Conservation (phyloP, 2,329 filamentous ascomycete species). For the Nemania abortiva region DNA sequence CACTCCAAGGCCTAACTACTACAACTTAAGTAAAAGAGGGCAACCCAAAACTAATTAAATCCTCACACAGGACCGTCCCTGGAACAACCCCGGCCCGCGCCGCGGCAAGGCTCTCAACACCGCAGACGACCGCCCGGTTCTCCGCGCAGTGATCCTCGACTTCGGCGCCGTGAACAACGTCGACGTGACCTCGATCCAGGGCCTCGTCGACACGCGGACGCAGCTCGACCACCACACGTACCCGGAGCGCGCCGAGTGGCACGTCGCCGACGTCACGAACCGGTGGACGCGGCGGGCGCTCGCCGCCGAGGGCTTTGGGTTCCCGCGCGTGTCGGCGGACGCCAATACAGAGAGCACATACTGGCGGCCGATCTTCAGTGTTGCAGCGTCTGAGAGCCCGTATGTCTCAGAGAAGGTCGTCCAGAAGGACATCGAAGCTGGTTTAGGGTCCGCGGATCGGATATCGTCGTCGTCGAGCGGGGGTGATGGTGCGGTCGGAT, state of each 20-base stretch:
- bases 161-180: slow-evolving; percentile 67
- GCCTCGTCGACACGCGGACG: slow-evolving; percentile 66
- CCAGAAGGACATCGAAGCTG: slow-evolving; percentile 35
- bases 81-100: slow-evolving; percentile 55
- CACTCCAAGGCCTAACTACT: too few species aligned
- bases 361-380: slow-evolving; percentile 47
- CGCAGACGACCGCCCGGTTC: slow-evolving; percentile 51
- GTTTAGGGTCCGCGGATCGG: slow-evolving; percentile 12
- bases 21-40: too few species aligned
- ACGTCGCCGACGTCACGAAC: slow-evolving; percentile 65
- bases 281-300: slow-evolving; percentile 69
- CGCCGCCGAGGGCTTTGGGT: slow-evolving; percentile 66
- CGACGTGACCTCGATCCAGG: slow-evolving; percentile 67
- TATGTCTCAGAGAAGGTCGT: slow-evolving; percentile 30
- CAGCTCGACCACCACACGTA: slow-evolving; percentile 64
- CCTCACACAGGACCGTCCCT: slow-evolving; percentile 53
- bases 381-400: slow-evolving; percentile 38
- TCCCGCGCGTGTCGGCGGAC: slow-evolving; percentile 40
- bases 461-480: slow-evolving; percentile 42
- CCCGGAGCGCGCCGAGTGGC: slow-evolving; percentile 61
- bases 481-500: slow-evolving; percentile 34
- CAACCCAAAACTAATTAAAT: neutral
- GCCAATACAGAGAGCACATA: slow-evolving; percentile 25
- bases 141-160: slow-evolving; percentile 68
- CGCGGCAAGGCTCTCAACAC: slow-evolving; percentile 39